Percentiles rank a stretch among this genome's conserved stretches.
phyloP scores from a whole-genome alignment of 2,329 filamentous ascomycete species.

The Diaporthe batatas region DNA sequence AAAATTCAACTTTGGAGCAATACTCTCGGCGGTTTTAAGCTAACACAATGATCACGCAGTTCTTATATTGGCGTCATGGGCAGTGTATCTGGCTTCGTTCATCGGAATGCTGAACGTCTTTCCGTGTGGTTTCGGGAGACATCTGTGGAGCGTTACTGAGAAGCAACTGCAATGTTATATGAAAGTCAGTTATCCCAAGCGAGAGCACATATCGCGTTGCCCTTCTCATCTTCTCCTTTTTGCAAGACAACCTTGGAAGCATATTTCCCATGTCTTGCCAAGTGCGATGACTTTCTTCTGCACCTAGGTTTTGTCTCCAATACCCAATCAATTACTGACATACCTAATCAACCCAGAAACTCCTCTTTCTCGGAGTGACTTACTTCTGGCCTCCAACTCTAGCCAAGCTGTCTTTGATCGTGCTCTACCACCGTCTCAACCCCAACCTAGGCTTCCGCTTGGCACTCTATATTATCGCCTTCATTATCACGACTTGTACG shows the following conservation, averaged over 20 bases:
- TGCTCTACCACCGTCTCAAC: conserved; percentile 45
- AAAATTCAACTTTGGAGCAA: neutral
- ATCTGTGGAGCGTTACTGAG: conserved; percentile 39
- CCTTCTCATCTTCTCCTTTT: neutral
- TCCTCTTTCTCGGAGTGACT: conserved; percentile 42
- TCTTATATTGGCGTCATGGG: conserved; percentile 41
- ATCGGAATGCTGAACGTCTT: conserved; percentile 40
- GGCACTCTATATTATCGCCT: conserved; percentile 39
- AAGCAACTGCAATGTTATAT: conserved; percentile 39
- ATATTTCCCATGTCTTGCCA: conserved; percentile 2
- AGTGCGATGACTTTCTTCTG: neutral
- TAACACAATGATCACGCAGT: conserved; percentile 15
- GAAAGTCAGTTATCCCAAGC: conserved; percentile 19
- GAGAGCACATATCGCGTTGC: neutral
- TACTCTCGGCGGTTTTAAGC: neutral
- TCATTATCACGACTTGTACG: conserved; percentile 29
- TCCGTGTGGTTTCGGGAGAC: conserved; percentile 41
- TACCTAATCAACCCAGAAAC: conserved; percentile 19
- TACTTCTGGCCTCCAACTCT: conserved; percentile 46
- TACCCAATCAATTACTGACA: neutral
- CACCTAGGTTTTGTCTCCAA: neutral
- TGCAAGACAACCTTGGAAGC: neutral
- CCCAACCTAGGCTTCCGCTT: conserved; percentile 37
- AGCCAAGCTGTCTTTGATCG: conserved; percentile 44
- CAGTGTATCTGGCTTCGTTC: conserved; percentile 39